phyloP scores from a whole-genome alignment of 2,329 filamentous ascomycete genomes.

The Cladorrhinum sp. region DNA sequence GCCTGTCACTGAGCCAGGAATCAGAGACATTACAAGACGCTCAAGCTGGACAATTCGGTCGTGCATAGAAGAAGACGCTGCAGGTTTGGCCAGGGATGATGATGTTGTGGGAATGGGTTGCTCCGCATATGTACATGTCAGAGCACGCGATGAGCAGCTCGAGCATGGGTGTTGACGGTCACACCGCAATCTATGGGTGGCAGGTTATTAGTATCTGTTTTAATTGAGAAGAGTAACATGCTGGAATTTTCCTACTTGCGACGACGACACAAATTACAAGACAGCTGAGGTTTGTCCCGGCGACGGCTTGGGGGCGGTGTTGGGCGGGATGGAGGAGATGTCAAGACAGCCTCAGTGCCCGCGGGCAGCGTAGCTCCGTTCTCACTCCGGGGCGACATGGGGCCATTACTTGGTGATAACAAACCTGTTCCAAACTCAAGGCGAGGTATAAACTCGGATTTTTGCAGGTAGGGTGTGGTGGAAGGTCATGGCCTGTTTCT shows the following conservation, averaged over 20 bases:
- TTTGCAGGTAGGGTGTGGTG: too few species aligned
- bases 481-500: too few species aligned
- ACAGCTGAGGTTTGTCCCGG: conserved; percentile 33
- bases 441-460: too few species aligned
- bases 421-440: too few species aligned
- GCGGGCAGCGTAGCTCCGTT: too few species aligned
- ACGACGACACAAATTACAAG: conserved; percentile 30
- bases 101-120: neutral
- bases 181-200: conserved; percentile 8
- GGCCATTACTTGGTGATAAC: too few species aligned
- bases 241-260: conserved; percentile 24
- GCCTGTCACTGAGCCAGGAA: neutral
- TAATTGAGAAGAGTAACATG: too few species aligned
- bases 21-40: conserved; percentile 13
- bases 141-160: conserved; percentile 7
- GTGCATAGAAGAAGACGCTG: conserved; percentile 4
- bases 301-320: conserved; percentile 16
- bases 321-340: too few species aligned
- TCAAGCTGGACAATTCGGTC: conserved; percentile 19
- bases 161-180: conserved; percentile 15
- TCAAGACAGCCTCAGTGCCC: too few species aligned
- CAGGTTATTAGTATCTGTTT: neutral
- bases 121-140: conserved; percentile 14
- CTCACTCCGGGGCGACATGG: too few species aligned
- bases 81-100: neutral